Percentiles rank a stretch among this genome's conserved stretches.
phyloP scores from a whole-genome alignment of 352 stramenopile genomes.

The Globisporangium spiculum region DNA sequence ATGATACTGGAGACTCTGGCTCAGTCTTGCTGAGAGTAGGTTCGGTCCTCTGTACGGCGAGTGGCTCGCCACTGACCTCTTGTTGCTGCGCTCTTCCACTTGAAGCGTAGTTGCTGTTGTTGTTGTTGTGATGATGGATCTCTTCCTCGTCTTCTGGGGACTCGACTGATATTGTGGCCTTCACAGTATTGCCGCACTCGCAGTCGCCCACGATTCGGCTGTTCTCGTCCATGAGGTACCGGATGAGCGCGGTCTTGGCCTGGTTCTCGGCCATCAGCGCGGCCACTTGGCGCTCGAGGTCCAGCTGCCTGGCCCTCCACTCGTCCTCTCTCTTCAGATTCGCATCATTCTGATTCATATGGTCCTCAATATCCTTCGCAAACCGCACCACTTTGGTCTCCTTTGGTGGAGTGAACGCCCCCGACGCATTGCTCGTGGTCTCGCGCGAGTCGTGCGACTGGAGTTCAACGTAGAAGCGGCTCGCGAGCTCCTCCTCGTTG shows the following conservation, averaged over 20 bases:
- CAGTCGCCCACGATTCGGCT: conserved; percentile 8
- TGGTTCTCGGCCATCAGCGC: conserved; percentile 15
- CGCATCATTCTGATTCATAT: not conserved
- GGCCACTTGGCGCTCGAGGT: conserved; percentile 17
- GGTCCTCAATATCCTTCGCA: not conserved
- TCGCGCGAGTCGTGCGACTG: conserved; percentile 6
- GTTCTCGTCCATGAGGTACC: conserved; percentile 15
- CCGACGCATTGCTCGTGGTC: conserved; percentile 6
- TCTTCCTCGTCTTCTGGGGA: not conserved
- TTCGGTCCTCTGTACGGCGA: not conserved
- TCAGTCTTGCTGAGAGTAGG: not conserved
- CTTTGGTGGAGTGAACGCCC: not conserved
- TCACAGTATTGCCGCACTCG: conserved; percentile 1
- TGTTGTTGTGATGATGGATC: not conserved
- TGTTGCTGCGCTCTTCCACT: conserved; percentile 12
- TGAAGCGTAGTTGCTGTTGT: conserved; percentile 3
- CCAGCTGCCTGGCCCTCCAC: conserved; percentile 8
- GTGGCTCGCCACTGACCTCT: not conserved
- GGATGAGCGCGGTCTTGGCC: conserved; percentile 12
- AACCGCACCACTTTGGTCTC: not conserved
- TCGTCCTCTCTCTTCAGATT: conserved; percentile 4
- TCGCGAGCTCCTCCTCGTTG: conserved; percentile 11
- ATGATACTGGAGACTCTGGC: not conserved
- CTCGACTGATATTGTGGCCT: not conserved
- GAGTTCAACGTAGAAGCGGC: conserved; percentile 12